These are phyloP conservation scores for Populus hybrid DNA, from an alignment of 441 rosid species.

Conservation along the genomic window DNA sequence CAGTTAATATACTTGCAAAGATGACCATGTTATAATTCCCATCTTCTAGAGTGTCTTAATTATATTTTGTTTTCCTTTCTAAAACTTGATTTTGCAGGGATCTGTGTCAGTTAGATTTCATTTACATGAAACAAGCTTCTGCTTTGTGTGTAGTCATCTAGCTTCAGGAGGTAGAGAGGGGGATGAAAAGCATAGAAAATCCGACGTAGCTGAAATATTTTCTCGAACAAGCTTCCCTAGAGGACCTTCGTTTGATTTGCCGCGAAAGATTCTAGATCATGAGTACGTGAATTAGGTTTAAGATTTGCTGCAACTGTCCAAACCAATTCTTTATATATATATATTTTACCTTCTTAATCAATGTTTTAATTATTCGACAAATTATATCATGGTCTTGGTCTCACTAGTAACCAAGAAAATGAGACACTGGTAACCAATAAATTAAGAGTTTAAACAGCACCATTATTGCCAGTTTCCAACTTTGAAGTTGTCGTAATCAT, in stretches of 20 bases:
- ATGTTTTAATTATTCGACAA: constrained; percentile 3
- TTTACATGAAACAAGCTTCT: constrained; percentile 77
- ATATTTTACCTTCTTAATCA: constrained; percentile 7
- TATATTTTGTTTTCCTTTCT: neutral
- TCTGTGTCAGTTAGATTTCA: constrained; percentile 77
- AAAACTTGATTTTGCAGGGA: constrained; percentile 45
- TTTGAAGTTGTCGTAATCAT: constrained; percentile 20
- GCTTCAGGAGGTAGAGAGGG: constrained; percentile 93
- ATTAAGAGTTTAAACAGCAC: neutral
- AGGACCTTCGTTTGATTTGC: constrained; percentile 57
- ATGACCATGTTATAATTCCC: neutral
- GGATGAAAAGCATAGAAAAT: constrained; percentile 66
- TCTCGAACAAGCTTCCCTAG: constrained; percentile 64
- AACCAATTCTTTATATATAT: neutral
- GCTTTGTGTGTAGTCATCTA: constrained; percentile 87
- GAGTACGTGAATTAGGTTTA: constrained; percentile 47
- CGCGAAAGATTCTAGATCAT: constrained; percentile 71
- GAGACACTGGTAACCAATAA: constrained; percentile 15
- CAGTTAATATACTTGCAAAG: neutral
- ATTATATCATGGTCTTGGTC: neutral
- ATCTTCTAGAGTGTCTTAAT: neutral
- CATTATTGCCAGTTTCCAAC: constrained; percentile 18
- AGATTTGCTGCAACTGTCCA: constrained; percentile 20
- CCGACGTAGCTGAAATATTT: constrained; percentile 58
- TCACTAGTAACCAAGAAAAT: constrained; percentile 13